Base-by-base conservation (phyloP, 768 basidiomycete genomes). In the Cystofilobasidium bisporidii region DNA sequence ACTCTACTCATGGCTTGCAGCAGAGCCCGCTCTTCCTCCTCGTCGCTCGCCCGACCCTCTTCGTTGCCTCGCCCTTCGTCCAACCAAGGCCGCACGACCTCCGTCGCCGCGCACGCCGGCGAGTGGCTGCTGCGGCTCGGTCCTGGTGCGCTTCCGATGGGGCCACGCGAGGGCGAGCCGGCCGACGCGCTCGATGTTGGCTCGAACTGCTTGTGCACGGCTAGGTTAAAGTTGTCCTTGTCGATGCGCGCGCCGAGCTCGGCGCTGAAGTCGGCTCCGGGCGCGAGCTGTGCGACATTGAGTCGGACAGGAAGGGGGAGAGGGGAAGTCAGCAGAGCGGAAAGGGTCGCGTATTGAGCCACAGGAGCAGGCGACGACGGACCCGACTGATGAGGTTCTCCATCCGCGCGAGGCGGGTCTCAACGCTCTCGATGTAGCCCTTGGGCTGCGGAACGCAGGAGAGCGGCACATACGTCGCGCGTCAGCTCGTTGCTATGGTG, bases 211-310 rank as follows among this genome's bases (percentile, higher is more conserved):
- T 61, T 72, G 75, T 69, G 77, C 43, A 38, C 70, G 60, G 68
- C 62, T 8, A 75, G 67, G n/a, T 75, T 73, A 48, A 76, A 75
- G 15, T 73, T 72, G 22, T 77, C 77, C 12, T 74, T 71, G 56
- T 74, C 63, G 20, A 75, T 72, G 1, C 65, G 56, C 3, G 78
- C 77, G 6, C 76, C 77, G 40, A 77, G 72, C 56, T 74, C 72
- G 64, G 70, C 62, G 15, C 56, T 69, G 69, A 76, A 71, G 55
- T 77, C 76, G 32, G 75, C 45, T 1, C 69, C 70, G 14, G 76
- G 75, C 24, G 75, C 71, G 4, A 77, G 70, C 75, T 78, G 66
- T 10, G 36, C 32, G 38, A n/a, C n/a, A n/a, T n/a, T 69, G 71
- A 33, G 72, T 28, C 61, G n/a, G n/a, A n/a, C n/a, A n/a, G n/a